These are phyloP conservation scores for Amanita exitialis DNA, from an alignment of 768 basidiomycete genomes.

Conservation along the genomic window DNA sequence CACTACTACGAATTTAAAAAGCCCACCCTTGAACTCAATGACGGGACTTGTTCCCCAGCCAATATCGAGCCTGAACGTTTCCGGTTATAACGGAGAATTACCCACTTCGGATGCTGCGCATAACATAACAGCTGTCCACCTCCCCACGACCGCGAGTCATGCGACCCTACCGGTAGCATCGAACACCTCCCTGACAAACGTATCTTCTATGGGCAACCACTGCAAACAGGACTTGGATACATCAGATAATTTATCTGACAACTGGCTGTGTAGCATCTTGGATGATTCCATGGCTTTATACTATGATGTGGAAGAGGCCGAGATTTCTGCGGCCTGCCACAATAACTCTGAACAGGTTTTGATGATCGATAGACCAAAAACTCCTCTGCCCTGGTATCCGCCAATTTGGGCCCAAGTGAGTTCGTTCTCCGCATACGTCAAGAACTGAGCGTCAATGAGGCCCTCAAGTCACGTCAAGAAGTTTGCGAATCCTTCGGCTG, in stretches of 20 bases:
- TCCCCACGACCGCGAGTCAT: too few relatives aligned
- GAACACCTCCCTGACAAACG: not conserved
- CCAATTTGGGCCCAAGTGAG: slow-evolving; percentile 36
- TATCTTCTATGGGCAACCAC: not conserved
- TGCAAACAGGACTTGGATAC: not conserved
- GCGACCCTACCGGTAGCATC: not conserved
- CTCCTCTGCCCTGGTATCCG: slow-evolving; percentile 19
- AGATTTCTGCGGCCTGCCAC: not conserved
- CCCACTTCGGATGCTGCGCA: not conserved
- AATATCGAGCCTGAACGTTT: not conserved
- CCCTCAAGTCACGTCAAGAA: slow-evolving; percentile 65
- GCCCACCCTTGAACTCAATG: not conserved
- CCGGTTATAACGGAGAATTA: not conserved
- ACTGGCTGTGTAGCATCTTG: not conserved
- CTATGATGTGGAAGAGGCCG: not conserved
- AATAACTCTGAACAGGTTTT: not conserved
- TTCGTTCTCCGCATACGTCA: not conserved
- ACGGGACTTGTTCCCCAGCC: too few relatives aligned
- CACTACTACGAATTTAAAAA: not conserved
- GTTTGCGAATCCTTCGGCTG: slow-evolving; percentile 72
- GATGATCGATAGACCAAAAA: slow-evolving; percentile 8
- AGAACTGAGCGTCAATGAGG: slow-evolving; percentile 1
- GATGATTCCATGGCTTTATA: not conserved
- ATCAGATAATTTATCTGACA: not conserved
- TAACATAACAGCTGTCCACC: too few relatives aligned